A percentile compares a stretch with the other conserved stretches of the same genome.
These are phyloP conservation scores for Cryptococcus hybrid DNA, from an alignment of 1,284 basidiomycete species.

Conservation along the genomic window DNA sequence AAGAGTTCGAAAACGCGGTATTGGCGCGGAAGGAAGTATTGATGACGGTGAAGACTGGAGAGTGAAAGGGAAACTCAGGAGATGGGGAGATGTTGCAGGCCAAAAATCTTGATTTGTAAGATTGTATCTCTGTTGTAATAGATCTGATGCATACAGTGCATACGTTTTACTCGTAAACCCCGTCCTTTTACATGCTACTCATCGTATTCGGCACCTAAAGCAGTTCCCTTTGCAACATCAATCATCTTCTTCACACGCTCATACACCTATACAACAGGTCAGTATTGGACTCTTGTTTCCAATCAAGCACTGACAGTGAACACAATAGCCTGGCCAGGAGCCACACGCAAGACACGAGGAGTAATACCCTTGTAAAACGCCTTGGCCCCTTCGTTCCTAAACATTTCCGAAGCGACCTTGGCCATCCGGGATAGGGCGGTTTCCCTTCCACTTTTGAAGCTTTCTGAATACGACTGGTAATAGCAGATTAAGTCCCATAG, in stretches of 20 bases:
- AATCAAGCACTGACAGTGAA: slow-evolving; percentile 49
- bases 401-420: slow-evolving; percentile 86
- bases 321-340: slow-evolving; percentile 70
- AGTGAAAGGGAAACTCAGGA: slow-evolving; percentile 16
- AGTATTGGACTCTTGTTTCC: neutral
- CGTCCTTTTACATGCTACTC: slow-evolving; percentile 12
- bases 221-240: slow-evolving; percentile 62
- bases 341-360: slow-evolving; percentile 91
- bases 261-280: slow-evolving; percentile 61
- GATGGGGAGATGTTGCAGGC: slow-evolving; percentile 29
- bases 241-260: slow-evolving; percentile 74
- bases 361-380: slow-evolving; percentile 99
- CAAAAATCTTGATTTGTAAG: neutral
- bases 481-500: slow-evolving; percentile 9
- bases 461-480: slow-evolving; percentile 63
- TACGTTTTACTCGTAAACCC: neutral
- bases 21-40: slow-evolving; percentile 27
- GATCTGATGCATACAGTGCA: neutral
- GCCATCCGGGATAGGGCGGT: slow-evolving; percentile 70
- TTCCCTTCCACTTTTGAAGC: slow-evolving; percentile 66
- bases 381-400: slow-evolving; percentile 78
- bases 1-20: slow-evolving; percentile 27
- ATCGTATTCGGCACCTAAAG: slow-evolving; percentile 47
- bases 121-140: neutral
- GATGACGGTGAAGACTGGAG: slow-evolving; percentile 33